These are phyloP conservation scores for Suillus fuscotomentosus DNA, from an alignment of 768 basidiomycete genomes.

Conservation along the genomic window DNA sequence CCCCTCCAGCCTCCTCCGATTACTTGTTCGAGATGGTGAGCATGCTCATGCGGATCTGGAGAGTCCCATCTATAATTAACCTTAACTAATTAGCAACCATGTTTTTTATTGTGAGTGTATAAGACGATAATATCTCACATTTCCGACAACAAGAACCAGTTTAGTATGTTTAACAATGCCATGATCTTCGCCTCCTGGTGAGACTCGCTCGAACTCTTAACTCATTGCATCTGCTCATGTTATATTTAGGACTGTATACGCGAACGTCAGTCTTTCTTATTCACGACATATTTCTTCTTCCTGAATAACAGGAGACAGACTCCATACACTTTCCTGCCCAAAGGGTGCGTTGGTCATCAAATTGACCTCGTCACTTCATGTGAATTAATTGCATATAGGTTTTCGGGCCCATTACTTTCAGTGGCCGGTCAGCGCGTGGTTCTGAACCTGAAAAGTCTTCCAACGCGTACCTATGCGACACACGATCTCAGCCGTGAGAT, in stretches of 20 bases:
- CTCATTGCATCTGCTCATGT: neutral
- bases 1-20: slow-evolving; percentile 12
- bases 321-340: slow-evolving; percentile 4
- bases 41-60: neutral
- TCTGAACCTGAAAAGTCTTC: slow-evolving; percentile 18
- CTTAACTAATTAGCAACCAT: neutral
- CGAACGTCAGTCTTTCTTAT: slow-evolving; percentile 3
- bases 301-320: neutral
- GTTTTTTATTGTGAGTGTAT: slow-evolving; percentile 4
- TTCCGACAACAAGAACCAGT: neutral
- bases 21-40: slow-evolving; percentile 27
- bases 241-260: slow-evolving; percentile 1
- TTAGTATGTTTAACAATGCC: slow-evolving; percentile 5
- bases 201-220: neutral
- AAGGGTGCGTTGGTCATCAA: slow-evolving; percentile 1
- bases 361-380: neutral
- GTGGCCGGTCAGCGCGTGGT: slow-evolving; percentile 23
- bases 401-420: slow-evolving; percentile 16
- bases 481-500: slow-evolving; percentile 18
- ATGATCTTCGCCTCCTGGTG: slow-evolving; percentile 6
- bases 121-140: too few relatives aligned
- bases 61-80: neutral
- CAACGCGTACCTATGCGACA: slow-evolving; percentile 2
- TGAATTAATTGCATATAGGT: slow-evolving; percentile 5
- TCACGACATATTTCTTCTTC: neutral